A percentile compares a stretch with the other conserved stretches of the same genome.
Evolutionary conservation across 306 rosid species (phyloP).

Genomic region (Cyclanthera cordifolia): DNA sequence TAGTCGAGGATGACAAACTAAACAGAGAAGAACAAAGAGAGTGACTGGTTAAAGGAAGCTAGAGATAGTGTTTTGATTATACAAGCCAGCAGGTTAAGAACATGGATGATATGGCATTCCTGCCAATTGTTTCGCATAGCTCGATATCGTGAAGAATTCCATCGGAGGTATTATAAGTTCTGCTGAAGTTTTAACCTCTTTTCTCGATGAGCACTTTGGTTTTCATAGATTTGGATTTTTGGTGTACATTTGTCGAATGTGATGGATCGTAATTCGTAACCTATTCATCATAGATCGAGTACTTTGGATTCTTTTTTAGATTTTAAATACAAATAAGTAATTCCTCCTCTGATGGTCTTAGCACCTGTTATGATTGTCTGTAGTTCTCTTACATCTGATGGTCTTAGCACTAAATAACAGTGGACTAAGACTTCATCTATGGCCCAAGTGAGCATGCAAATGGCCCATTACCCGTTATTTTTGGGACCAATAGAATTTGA

Average conservation of each 20-base stretch:
- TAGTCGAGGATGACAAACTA: slow-evolving; percentile 34
- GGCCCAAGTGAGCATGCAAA: neutral
- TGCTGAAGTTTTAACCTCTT: neutral
- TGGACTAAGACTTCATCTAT: neutral
- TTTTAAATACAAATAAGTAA: neutral
- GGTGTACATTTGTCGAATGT: neutral
- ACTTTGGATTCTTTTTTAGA: neutral
- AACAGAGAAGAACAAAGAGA: slow-evolving; percentile 33
- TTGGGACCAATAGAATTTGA: neutral
- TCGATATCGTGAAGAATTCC: neutral
- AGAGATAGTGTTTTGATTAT: neutral
- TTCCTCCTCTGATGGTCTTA: neutral
- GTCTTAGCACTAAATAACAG: neutral
- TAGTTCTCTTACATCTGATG: neutral
- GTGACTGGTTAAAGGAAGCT: neutral
- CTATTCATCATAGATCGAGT: neutral
- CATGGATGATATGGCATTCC: neutral
- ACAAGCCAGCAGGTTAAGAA: neutral
- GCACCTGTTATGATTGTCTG: neutral
- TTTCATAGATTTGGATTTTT: neutral
- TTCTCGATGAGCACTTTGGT: neutral
- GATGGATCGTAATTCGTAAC: neutral
- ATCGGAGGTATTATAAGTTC: neutral
- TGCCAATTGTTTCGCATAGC: neutral
- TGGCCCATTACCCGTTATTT: neutral